Evolutionary conservation across 371 early-diverging fungal genomes (phyloP), one percentile per base, ranked within the genome.

Genomic region (Entomophthora muscae): DNA sequence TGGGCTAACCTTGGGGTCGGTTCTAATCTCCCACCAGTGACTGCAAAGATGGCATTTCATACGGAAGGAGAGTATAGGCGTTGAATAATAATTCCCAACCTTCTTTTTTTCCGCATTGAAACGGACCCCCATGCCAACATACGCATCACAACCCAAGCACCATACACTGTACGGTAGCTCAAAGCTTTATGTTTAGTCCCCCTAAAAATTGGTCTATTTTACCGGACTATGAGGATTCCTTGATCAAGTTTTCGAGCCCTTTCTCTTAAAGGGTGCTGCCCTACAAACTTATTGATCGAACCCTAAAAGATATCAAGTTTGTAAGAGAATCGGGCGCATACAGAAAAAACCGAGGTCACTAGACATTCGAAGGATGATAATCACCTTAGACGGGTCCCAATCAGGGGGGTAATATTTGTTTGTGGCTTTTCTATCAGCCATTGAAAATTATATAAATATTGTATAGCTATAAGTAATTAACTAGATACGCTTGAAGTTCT

Each of bases 91-190:
- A 42, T 81, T 89, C 30, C 91, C 94, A 59, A 90, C 78, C 70
- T 86, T 87, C 24, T 87, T 91, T 79, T 95, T 95, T 69, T 94
- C 90, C 0, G 96, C 93, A 77, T 95, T 95, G 67, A 86, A 93
- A 51, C 95, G 78, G 17, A 90, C 89, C 55, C 92, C 89, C 85
- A 58, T 86, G 55, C 89, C 92, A 60, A 94, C 78, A 70, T 90
- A 85, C 10, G 83, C 83, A 54, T 84, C 77, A 71, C 95, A 94
- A 12, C 86, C 86, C 42, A 70, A 72, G 70, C 96, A 95, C 92
- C 90, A 93, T 27, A 94, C 86, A 66, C 83, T 85, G 71, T 81
- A 95, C 2, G 96, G 96, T 61, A 94, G 65, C 69, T 93, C 94
- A 68, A 95, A 91, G 64, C 86, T 82, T 65, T 10, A n/a, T n/a